Evolutionary conservation across 176 grass and related monocot species (phyloP), one percentile per base, ranked within the genome.

Genomic region (Musa acuminata): DNA sequence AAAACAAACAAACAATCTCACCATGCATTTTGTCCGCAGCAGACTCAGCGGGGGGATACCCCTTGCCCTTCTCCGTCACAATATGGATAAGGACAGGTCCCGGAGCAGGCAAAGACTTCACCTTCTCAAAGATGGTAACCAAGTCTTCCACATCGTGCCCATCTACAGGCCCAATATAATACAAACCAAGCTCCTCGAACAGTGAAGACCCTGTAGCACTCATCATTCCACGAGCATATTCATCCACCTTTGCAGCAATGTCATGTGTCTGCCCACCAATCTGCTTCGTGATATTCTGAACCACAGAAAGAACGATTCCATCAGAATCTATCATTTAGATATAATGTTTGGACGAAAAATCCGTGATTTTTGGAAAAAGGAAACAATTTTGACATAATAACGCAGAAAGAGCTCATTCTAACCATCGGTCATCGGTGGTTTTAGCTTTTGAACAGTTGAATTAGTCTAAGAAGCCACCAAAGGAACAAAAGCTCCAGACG

Each of bases 111-210:
- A 87, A 87, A 0, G 86, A 51, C 81, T 94, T 99, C 0, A 99
- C 88, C 80, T 94, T 94, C 43, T 94, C 76, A 8, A 99, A 91
- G 72, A 99, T 87, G 53, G 80, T 84, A 27, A 91, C 77, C 17
- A 99, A 84, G 81, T 99, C 95, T 0, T 91, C 90, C 0, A 99
- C 66, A 75, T 52, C 87, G 86, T 99, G 95, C 8, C 95, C 90
- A 58, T 99, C 90, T 1, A 99, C 95, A 4, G 95, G 95, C 26
- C 95, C 95, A 75, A 99, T 99, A 78, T 99, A 99, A 76, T 99
- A 99, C 8, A 99, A 76, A 3, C 95, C 95, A 0, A 99, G 95
- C 84, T 99, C 95, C 84, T 99, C 95, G 79, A 99, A 99, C 14
- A 99, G 80, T 2, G 95, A 77, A 2, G 88, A 79, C 0, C 88